phyloP scores from a whole-genome alignment of 805 yeast genomes.

The Metschnikowia anglica region DNA sequence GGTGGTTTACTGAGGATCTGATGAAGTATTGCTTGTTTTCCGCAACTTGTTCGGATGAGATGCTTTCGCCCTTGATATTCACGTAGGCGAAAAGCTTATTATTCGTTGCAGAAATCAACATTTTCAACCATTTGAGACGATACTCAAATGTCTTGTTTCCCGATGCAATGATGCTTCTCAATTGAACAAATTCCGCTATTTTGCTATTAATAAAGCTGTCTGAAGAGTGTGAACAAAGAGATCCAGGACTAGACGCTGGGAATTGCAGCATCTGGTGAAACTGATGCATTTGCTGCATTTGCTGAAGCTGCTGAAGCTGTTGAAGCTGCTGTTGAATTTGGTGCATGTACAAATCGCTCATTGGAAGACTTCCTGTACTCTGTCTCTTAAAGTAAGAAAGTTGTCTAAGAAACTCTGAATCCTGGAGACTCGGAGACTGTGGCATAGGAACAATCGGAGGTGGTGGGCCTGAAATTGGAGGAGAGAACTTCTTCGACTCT shows the following conservation, averaged over 20 bases:
- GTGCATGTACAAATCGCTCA: constrained; percentile 46
- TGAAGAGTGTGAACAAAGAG: constrained; percentile 5
- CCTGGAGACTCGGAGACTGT: constrained; percentile 1
- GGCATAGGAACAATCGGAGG: constrained; percentile 16
- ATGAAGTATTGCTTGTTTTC: constrained; percentile 37
- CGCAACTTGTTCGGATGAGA: constrained; percentile 29
- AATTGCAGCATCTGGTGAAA: constrained; percentile 8
- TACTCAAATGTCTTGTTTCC: constrained; percentile 44
- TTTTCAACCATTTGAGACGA: constrained; percentile 43
- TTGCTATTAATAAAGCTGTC: constrained; percentile 32
- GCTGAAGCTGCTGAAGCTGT: constrained; percentile 28
- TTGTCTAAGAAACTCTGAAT: constrained; percentile 6
- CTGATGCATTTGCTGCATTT: constrained; percentile 16
- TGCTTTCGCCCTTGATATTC: constrained; percentile 42
- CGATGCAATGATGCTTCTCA: constrained; percentile 37
- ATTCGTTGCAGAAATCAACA: constrained; percentile 41
- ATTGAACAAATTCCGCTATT: constrained; percentile 34
- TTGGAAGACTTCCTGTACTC: constrained; percentile 14
- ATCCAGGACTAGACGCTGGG: constrained; percentile 1
- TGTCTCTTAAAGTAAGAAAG: constrained; percentile 9
- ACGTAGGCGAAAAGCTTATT: constrained; percentile 40
- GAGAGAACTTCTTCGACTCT: constrained; percentile 10
- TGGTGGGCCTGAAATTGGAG: constrained; percentile 22
- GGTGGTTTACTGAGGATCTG: constrained; percentile 39
- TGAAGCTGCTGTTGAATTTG: constrained; percentile 52